These are phyloP conservation scores for Leccinum laetum DNA, from an alignment of 1,284 basidiomycete genomes.

Conservation along the genomic window DNA sequence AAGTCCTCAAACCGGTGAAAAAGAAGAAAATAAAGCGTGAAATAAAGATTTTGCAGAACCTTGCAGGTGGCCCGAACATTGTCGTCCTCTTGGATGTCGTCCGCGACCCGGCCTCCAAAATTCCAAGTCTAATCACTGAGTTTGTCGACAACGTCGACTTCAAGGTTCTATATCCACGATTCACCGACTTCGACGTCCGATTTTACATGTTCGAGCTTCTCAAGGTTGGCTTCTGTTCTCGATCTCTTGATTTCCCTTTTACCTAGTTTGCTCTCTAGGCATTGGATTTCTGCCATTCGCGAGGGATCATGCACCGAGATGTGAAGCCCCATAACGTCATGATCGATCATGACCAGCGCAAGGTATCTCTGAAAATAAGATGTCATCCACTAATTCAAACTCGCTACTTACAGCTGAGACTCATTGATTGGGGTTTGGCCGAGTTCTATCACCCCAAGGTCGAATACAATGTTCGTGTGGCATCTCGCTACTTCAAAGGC, in stretches of 20 bases:
- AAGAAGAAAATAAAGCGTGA: slow-evolving; percentile 99
- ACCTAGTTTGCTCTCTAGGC: slow-evolving; percentile 52
- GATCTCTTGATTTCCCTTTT: slow-evolving; percentile 8
- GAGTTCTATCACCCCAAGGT: slow-evolving; percentile 99
- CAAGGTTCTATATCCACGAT: slow-evolving; percentile 95
- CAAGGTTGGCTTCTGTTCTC: slow-evolving; percentile 57
- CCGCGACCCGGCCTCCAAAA: slow-evolving; percentile 92
- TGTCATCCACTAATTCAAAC: slow-evolving; percentile 12
- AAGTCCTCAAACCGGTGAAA: slow-evolving; percentile 99
- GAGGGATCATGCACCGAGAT: slow-evolving; percentile 99
- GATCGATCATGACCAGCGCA: slow-evolving; percentile 98
- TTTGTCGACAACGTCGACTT: slow-evolving; percentile 99
- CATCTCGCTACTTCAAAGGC: slow-evolving; percentile 97
- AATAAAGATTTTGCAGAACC: slow-evolving; percentile 98
- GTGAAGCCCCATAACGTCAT: slow-evolving; percentile 99
- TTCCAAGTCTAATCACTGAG: slow-evolving; percentile 98
- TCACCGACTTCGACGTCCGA: slow-evolving; percentile 93
- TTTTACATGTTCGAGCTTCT: slow-evolving; percentile 98
- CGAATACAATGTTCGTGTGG: slow-evolving; percentile 98
- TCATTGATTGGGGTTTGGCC: slow-evolving; percentile 99
- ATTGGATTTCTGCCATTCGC: slow-evolving; percentile 97
- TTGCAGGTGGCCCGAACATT: slow-evolving; percentile 93
- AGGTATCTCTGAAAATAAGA: slow-evolving; percentile 50
- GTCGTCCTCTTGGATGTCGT: slow-evolving; percentile 94
- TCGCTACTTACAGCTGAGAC: slow-evolving; percentile 63